A percentile compares a stretch with the other conserved stretches of the same genome.
Conservation (phyloP, 805 yeast genomes). For the Metschnikowia shivogae region DNA sequence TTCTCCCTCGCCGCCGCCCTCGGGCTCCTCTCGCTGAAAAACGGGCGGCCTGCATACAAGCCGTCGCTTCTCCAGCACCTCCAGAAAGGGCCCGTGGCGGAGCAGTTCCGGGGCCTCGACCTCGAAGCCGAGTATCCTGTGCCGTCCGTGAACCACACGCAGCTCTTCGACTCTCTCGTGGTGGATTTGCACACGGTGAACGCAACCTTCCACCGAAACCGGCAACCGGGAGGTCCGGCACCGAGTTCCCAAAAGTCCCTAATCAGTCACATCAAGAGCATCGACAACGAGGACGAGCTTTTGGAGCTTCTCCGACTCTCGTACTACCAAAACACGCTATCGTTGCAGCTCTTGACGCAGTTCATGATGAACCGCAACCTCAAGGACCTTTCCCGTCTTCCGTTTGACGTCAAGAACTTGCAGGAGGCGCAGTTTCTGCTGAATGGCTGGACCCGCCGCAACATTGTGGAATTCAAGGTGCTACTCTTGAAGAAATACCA, state of each 20-base stretch:
- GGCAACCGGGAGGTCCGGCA: not conserved
- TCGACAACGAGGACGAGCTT: slow-evolving; percentile 19
- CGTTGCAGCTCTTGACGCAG: slow-evolving; percentile 23
- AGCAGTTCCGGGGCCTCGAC: slow-evolving; percentile 20
- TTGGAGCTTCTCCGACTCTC: slow-evolving; percentile 22
- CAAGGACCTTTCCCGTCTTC: slow-evolving; percentile 12
- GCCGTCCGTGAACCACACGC: slow-evolving; percentile 9
- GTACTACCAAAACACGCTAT: slow-evolving; percentile 24
- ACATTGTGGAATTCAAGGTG: slow-evolving; percentile 27
- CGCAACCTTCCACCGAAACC: not conserved
- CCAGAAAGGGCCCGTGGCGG: slow-evolving; percentile 31
- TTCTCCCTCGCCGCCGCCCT: slow-evolving; percentile 32
- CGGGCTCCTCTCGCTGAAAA: slow-evolving; percentile 24
- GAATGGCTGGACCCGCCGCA: slow-evolving; percentile 19
- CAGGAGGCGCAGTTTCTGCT: slow-evolving; percentile 18
- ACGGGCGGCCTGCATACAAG: slow-evolving; percentile 18
- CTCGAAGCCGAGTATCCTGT: slow-evolving; percentile 1
- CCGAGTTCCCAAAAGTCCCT: slow-evolving; percentile 16
- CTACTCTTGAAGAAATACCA: slow-evolving; percentile 34
- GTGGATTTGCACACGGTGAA: slow-evolving; percentile 21
- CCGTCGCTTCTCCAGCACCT: slow-evolving; percentile 33
- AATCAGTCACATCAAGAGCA: slow-evolving; percentile 16
- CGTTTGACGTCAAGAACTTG: slow-evolving; percentile 21
- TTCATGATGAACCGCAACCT: slow-evolving; percentile 26
- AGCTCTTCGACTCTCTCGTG: slow-evolving; percentile 21